Base-by-base conservation (phyloP, 2,329 filamentous ascomycete species). In the Bertia moriformis region DNA sequence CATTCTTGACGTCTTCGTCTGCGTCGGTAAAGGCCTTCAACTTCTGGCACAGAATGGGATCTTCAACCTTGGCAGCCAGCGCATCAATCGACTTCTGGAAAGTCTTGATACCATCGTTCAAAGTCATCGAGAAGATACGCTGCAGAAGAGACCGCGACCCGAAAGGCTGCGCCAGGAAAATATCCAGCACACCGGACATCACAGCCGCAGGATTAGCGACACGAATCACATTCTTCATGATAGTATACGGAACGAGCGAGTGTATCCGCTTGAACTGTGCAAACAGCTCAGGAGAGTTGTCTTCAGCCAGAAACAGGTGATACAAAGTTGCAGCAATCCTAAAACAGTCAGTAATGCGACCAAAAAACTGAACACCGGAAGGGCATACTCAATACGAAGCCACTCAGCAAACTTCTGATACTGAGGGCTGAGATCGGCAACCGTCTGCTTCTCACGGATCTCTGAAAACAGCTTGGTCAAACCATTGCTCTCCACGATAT, bases 351-450 rank as follows among this genome's bases (percentile, higher is more conserved):
- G 29, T 38, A 27, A 17, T 22, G 15, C 15, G 32, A 7, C 7
- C 12, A 35, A 35, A 27, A 19, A 22, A 3, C 19, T 17, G n/a
- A 22, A 12, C 14, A 15, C 18, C 18, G 20, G 19, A 19, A 19
- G n/a, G 33, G 35, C 7, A 39, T 53, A 67, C 62, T 98, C 91
- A 52, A 98, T 98, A 29, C 91, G 80, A 38, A 96, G 66, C 91
- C 91, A 98, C 58, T 98, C 91, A 14, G 89, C 89, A 54, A 98
- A 96, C 56, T 96, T 98, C 53, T 91, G 84, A 57, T 96, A 96
- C 56, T 96, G 88, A 10, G 93, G 80, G 52, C 85, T 93, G 39
- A 98, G 70, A 48, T 95, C 86, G 45, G 76, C 72, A 39, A 98
- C 89, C 3, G 73, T 86, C 43, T 84, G 70, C 63, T 96, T 96